Conservation (phyloP, 2,329 filamentous ascomycete genomes). For the Purpureocillium takamizusanense region DNA sequence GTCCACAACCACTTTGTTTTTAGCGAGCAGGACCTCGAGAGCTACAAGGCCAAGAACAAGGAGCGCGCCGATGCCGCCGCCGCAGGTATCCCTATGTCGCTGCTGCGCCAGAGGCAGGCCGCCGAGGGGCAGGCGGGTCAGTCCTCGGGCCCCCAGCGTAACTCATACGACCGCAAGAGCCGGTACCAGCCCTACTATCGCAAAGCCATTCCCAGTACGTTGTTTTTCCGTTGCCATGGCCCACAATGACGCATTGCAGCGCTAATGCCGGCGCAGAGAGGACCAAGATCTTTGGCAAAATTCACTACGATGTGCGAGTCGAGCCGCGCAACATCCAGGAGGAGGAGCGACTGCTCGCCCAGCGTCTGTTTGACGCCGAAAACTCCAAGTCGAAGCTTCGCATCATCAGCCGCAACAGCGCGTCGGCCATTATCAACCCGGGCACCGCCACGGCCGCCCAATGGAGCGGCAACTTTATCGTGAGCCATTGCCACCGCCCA, state of each 20-base stretch:
- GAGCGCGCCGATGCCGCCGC: slow-evolving; percentile 45
- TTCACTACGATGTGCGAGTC: slow-evolving; percentile 69
- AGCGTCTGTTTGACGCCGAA: slow-evolving; percentile 41
- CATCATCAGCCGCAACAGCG: slow-evolving; percentile 40
- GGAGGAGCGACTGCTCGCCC: slow-evolving; percentile 55
- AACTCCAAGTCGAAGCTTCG: slow-evolving; percentile 39
- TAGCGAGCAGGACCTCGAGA: slow-evolving; percentile 80
- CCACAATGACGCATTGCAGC: slow-evolving; percentile 10
- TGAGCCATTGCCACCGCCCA: slow-evolving; percentile 31
- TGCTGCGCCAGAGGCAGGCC: slow-evolving; percentile 33
- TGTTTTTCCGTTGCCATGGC: not conserved
- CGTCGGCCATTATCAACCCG: slow-evolving; percentile 47
- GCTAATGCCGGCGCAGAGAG: slow-evolving; percentile 48
- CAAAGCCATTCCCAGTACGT: slow-evolving; percentile 67
- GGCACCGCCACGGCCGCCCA: slow-evolving; percentile 29
- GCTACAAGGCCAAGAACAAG: slow-evolving; percentile 37
- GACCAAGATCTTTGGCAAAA: slow-evolving; percentile 63
- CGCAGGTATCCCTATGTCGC: slow-evolving; percentile 48
- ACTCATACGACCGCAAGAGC: slow-evolving; percentile 33
- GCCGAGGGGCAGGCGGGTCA: slow-evolving; percentile 3
- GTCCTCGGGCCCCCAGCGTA: slow-evolving; percentile 22
- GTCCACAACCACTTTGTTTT: slow-evolving; percentile 87
- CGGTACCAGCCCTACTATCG: slow-evolving; percentile 53
- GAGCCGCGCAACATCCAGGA: slow-evolving; percentile 65
- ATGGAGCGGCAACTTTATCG: slow-evolving; percentile 43